Evolutionary conservation across 2,329 filamentous ascomycete species (phyloP), one percentile per base, ranked within the genome.

Genomic region (Fusarium sp.): DNA sequence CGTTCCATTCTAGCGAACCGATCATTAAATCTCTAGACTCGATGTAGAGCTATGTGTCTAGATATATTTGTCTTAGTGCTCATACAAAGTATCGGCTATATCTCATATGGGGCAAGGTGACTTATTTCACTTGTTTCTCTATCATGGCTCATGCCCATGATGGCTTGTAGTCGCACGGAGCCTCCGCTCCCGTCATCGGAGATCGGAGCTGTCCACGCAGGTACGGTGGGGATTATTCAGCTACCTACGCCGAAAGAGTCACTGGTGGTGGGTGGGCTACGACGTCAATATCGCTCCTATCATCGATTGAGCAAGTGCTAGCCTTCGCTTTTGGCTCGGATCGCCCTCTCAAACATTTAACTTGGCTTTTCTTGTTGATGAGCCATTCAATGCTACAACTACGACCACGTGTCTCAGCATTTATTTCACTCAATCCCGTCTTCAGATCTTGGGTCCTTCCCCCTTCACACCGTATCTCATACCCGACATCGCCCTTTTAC

Each of bases 171-270:
- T 56, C 35, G 31, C 56, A 40, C 27, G 57, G 31, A 54, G 42
- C 42, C 42, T 47, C 42, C 54, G 47, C 58, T 57, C 69, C 72
- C 72, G 69, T 61, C 57, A 73, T 73, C 72, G 63, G 72, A 75
- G 66, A 64, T 31, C 56, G 60, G 62, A 50, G 58, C 60, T 22
- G 35, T 59, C 34, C 27, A 40, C 38, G 38, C 60, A 62, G 61
- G 58, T 45, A 58, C 38, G 47, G 62, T 38, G 59, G 58, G 20
- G 56, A 71, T 76, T 76, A 72, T 76, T 73, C 69, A 71, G 76
- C 76, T 56, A 71, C 73, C 76, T 56, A 71, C 73, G 57, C 71
- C 75, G 76, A 50, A 70, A 67, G 76, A 78, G 75, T 78, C 76
- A 78, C 69, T 45, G 40, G 40, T 70, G 63, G 67, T n/a, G 22